Evolutionary conservation across 352 stramenopile species (phyloP).

Genomic region (Aphanomyces cochlioides): DNA sequence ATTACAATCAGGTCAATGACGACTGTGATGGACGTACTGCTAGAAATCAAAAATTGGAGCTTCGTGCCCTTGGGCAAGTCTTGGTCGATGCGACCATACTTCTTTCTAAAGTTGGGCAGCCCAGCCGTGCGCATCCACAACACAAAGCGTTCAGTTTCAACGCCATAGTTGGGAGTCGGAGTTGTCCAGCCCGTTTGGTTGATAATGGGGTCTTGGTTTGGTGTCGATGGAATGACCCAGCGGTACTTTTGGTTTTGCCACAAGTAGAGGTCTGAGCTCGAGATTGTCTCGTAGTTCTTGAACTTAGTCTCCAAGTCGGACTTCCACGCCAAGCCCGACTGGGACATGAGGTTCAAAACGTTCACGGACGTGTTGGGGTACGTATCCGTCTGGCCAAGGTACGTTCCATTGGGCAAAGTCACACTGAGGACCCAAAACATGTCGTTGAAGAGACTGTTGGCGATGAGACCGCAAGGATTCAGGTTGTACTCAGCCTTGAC

Average conservation of each 20-base stretch:
- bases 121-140: conserved; percentile 93
- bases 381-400: conserved; percentile 67
- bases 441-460: conserved; percentile 92
- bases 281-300: conserved; percentile 46
- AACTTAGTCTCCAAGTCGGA: conserved; percentile 78
- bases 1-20: background rate
- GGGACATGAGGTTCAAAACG: conserved; percentile 49
- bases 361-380: conserved; percentile 35
- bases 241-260: conserved; percentile 31
- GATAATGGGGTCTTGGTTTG: conserved; percentile 20
- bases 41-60: conserved; percentile 62
- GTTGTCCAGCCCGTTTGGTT: conserved; percentile 30
- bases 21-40: conserved; percentile 25
- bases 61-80: conserved; percentile 57
- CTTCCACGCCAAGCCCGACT: conserved; percentile 85
- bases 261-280: conserved; percentile 28
- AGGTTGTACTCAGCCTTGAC: conserved; percentile 26
- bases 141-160: conserved; percentile 92
- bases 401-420: conserved; percentile 36
- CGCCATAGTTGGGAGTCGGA: conserved; percentile 36
- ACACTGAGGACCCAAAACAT: conserved; percentile 77
- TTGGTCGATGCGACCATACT: conserved; percentile 88
- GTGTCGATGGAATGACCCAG: conserved; percentile 9
- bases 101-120: conserved; percentile 88
- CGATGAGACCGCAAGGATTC: conserved; percentile 87